Conservation (phyloP, 768 basidiomycete species). For the Mycena sanguinolenta region DNA sequence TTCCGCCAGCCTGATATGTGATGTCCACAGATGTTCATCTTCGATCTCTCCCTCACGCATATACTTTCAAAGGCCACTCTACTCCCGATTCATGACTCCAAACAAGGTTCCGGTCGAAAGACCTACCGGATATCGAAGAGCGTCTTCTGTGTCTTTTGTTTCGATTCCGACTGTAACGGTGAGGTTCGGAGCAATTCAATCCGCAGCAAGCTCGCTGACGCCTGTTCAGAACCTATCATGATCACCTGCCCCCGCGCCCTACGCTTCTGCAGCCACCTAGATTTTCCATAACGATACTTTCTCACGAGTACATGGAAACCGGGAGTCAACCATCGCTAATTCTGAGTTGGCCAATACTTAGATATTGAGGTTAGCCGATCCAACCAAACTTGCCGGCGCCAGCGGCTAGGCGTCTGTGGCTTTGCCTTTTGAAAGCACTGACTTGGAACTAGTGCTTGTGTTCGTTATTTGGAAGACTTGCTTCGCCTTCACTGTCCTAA, state of each 20-base stretch:
- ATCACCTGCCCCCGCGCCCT: not conserved
- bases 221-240: not conserved
- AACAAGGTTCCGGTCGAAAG: constrained; percentile 29
- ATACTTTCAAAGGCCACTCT: not conserved
- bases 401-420: too few species aligned
- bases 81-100: constrained; percentile 1
- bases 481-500: too few species aligned
- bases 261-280: not conserved
- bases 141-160: constrained; percentile 32
- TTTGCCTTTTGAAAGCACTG: too few species aligned
- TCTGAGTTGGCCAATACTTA: too few species aligned
- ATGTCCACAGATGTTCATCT: not conserved
- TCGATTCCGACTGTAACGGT: constrained; percentile 23
- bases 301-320: too few species aligned
- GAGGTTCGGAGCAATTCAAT: not conserved
- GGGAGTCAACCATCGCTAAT: too few species aligned
- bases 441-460: too few species aligned
- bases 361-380: too few species aligned
- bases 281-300: too few species aligned
- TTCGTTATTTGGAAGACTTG: too few species aligned
- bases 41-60: not conserved
- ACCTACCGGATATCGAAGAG: constrained; percentile 32
- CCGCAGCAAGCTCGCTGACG: not conserved
- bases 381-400: too few species aligned
- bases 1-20: constrained; percentile 15